Evolutionary conservation across 2,329 filamentous ascomycete species (phyloP), one percentile per base, ranked within the genome.

Genomic region (Colletotrichum acutatum): DNA sequence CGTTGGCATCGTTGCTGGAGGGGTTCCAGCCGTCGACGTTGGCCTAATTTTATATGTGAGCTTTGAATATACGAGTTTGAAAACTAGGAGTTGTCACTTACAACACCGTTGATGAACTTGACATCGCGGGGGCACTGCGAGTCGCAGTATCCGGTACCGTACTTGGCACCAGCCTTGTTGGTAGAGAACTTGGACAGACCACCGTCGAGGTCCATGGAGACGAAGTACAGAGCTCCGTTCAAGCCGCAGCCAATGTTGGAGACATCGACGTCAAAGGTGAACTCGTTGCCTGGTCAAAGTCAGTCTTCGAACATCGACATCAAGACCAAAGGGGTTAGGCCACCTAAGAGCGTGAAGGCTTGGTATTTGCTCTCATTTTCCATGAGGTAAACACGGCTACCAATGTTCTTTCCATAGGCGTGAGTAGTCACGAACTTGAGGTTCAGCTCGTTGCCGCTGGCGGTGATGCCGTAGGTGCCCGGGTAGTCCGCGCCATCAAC

Each of bases 251-350:
- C 88, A 24, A 93, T 84, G 76, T 88, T 87, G 53, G 91, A 93
- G 57, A 93, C 89, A 79, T 94, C 92, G 30, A 93, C 91, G 68
- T 93, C 91, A 74, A 94, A 93, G 67, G 90, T 91, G 83, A 94
- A 91, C 81, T 94, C 92, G 78, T 91, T 87, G 82, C 90, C 42
- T 46, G 19, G 42, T 3, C 6, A 16, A n/a, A n/a, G 42, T 46
- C 4, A 46, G 42, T 46, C 1, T 46, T 8, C 37, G 19, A 42
- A 7, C 14, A 16, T 42, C 16, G 19, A 16, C 37, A 42, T 42
- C 14, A 42, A 42, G 37, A 42, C 5, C 16, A 42, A 0, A 9
- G 12, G 34, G 37, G 4, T 19, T 4, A 19, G 1, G 5, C 4
- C 37, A 42, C 37, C 90, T 66, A 90, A 85, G 71, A 93, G 85